phyloP scores from a whole-genome alignment of 2,329 filamentous ascomycete genomes.

The Fusarium graminum region DNA sequence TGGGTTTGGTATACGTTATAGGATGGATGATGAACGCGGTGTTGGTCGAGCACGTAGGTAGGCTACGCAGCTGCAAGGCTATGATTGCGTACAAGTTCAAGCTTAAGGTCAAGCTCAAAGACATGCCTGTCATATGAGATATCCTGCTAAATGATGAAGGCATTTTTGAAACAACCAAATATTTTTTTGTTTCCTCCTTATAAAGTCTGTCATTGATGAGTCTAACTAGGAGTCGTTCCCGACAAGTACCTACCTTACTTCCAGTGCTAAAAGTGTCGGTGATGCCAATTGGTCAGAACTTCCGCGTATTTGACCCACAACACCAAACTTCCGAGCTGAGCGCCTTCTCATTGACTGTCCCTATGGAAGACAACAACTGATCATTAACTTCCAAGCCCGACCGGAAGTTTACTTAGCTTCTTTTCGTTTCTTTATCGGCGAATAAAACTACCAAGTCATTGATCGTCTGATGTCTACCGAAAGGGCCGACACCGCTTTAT shows the following conservation, averaged over 20 bases:
- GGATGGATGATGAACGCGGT: conserved; percentile 30
- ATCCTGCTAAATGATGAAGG: conserved; percentile 35
- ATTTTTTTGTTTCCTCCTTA: background rate
- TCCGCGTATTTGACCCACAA: conserved; percentile 3
- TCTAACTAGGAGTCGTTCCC: background rate
- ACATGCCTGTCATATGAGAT: conserved; percentile 21
- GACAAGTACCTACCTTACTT: conserved; percentile 1
- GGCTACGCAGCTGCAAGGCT: conserved; percentile 24
- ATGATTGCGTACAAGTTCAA: conserved; percentile 26
- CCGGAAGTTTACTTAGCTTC: conserved; percentile 14
- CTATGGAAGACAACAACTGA: background rate
- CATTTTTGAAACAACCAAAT: conserved; percentile 18
- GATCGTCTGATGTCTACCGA: conserved; percentile 20
- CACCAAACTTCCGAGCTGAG: background rate
- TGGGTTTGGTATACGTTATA: conserved; percentile 44
- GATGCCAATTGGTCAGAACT: conserved; percentile 6
- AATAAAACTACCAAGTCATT: background rate
- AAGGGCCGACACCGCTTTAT: conserved; percentile 8
- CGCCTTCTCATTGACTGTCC: background rate
- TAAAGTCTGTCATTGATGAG: background rate
- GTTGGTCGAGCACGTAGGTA: conserved; percentile 19
- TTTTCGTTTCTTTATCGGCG: conserved; percentile 1
- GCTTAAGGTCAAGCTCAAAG: background rate
- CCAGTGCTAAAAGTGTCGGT: background rate
- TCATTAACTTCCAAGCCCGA: background rate